Base-by-base conservation (phyloP, 2,329 filamentous ascomycete genomes). In the Hypoxylon sp. region DNA sequence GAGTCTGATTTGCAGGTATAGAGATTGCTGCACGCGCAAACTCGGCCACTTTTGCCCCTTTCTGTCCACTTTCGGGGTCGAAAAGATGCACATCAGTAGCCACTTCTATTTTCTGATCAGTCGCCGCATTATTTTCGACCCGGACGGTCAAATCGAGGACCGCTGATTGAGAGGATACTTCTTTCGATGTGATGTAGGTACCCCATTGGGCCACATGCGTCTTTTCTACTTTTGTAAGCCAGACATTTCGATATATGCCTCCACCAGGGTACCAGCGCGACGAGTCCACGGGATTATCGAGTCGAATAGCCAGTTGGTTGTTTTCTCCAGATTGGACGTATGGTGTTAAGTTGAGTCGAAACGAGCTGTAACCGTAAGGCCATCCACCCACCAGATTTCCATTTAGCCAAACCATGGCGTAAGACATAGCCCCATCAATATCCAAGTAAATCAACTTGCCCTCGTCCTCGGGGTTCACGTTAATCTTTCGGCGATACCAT, bases 251-350 rank as follows among this genome's bases (percentile, higher is more conserved):
- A 71, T 87, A 87, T 13, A 88, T 77, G 0, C 85, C 86, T 11
- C 78, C 85, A 13, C 86, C 85, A 3, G 85, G 85, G 66, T 87
- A 88, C 84, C 84, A 88, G 2, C 85, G 81, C 1, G 85, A 84
- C 1, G 80, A 83, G 15, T 85, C 79, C 0, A 81, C 42, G 0
- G 81, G 78, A 65, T 87, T 86, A 52, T 88, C 85, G 1, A 87
- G 68, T 0, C 86, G 82, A 39, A 88, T 84, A 1, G 85, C 85
- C 0, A 87, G 75, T 29, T 78, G 63, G 54, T 87, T 85, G 52
- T 87, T 85, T 29, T 68, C 65, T 4, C 68, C 68, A n/a, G 54
- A 17, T 19, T 65, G 65, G 15, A 70, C 44, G 37, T 70, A 70
- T 19, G 66, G 65, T 2, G 69, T 72, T 21, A 72, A 31, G 37